Conservation (phyloP, 306 rosid genomes). For the Arachis hypogaea region DNA sequence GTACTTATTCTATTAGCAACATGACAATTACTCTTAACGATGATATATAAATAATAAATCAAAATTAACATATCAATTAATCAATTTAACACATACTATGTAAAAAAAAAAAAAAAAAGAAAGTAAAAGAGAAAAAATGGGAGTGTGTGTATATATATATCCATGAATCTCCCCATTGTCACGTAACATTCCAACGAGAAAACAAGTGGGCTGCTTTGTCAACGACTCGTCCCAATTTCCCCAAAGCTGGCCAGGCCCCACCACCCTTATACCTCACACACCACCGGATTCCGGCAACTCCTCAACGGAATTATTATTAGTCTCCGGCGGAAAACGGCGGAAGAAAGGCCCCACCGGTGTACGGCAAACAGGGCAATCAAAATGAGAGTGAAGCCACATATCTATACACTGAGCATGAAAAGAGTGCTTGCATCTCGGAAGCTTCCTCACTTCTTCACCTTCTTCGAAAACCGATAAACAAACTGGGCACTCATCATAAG, state of each 20-base stretch:
- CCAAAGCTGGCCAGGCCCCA: not conserved
- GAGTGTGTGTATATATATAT: not conserved
- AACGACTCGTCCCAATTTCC: constrained; percentile 12
- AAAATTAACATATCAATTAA: constrained; percentile 9
- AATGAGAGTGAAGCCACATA: constrained; percentile 87
- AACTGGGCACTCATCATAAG: constrained; percentile 60
- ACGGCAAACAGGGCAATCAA: constrained; percentile 84
- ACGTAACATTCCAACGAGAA: constrained; percentile 31
- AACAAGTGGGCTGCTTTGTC: constrained; percentile 20
- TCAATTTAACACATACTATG: not conserved
- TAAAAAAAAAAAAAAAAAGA: not conserved
- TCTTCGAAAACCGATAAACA: constrained; percentile 81
- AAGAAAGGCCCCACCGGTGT: constrained; percentile 43
- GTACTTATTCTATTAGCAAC: no score
- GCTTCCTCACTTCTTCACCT: constrained; percentile 71
- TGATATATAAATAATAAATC: not conserved
- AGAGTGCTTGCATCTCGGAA: constrained; percentile 68
- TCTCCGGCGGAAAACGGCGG: constrained; percentile 24
- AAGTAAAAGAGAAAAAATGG: no score
- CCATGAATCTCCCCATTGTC: constrained; percentile 1
- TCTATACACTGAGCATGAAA: constrained; percentile 79
- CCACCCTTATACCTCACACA: constrained; percentile 22
- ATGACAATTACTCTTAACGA: not conserved
- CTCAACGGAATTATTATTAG: constrained; percentile 43
- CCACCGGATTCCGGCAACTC: constrained; percentile 29